These are phyloP conservation scores for Pythium oligandrum DNA, from an alignment of 352 stramenopile species.

Conservation along the genomic window DNA sequence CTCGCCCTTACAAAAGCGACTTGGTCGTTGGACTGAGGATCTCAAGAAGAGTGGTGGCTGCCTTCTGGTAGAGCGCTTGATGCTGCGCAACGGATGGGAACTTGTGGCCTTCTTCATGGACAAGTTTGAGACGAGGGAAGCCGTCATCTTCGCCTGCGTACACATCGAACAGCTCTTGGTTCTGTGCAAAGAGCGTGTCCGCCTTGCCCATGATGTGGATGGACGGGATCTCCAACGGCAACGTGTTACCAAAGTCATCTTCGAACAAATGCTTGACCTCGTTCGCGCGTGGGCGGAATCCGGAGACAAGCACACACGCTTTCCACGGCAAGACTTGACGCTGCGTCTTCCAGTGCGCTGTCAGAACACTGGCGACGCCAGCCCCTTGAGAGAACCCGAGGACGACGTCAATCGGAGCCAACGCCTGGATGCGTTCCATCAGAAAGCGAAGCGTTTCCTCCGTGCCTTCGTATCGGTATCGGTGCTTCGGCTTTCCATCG, in stretches of 20 bases:
- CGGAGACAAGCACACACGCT: conserved; percentile 53
- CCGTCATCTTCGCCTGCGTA: conserved; percentile 28
- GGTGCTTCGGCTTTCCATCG: conserved; percentile 11
- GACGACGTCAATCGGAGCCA: conserved; percentile 53
- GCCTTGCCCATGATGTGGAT: conserved; percentile 60
- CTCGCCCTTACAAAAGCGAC: too few species aligned
- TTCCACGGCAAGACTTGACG: conserved; percentile 46
- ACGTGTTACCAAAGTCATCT: conserved; percentile 21
- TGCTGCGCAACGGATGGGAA: conserved; percentile 52
- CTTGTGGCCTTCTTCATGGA: conserved; percentile 78
- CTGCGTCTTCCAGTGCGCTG: conserved; percentile 44
- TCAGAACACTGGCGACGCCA: conserved; percentile 51
- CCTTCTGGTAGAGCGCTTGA: conserved; percentile 41
- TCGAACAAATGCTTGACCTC: conserved; percentile 55
- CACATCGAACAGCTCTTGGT: conserved; percentile 41
- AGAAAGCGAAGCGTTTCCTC: conserved; percentile 63
- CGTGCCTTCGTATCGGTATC: conserved; percentile 55
- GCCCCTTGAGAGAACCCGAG: conserved; percentile 76
- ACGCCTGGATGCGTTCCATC: conserved; percentile 34
- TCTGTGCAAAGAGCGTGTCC: conserved; percentile 39
- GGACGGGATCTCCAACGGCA: conserved; percentile 46
- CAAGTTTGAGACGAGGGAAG: conserved; percentile 34
- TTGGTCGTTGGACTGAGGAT: too few species aligned
- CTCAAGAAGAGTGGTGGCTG: conserved; percentile 27
- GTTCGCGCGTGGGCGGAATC: conserved; percentile 43